These are phyloP conservation scores for Russula foetens DNA, from an alignment of 768 basidiomycete species.

Conservation along the genomic window DNA sequence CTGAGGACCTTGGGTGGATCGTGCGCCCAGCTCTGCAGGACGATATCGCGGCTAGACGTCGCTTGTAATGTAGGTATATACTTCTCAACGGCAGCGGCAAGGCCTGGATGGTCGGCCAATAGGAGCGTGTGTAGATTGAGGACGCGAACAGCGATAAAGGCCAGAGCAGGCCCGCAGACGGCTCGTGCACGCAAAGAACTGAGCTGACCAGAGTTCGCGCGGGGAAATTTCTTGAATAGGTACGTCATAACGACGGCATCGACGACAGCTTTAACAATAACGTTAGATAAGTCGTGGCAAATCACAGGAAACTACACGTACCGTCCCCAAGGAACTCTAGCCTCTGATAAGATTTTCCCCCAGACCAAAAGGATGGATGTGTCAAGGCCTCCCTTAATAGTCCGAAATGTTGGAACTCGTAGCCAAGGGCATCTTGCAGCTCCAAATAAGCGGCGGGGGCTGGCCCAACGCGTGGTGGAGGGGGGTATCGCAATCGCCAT, in stretches of 20 bases:
- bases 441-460: constrained; percentile 41
- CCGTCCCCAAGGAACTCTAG: constrained; percentile 89
- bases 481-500: constrained; percentile 55
- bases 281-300: neutral
- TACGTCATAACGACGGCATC: constrained; percentile 66
- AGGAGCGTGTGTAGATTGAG: constrained; percentile 63
- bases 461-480: constrained; percentile 26
- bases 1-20: constrained; percentile 82
- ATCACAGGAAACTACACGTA: constrained; percentile 31
- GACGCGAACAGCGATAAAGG: constrained; percentile 55
- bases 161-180: constrained; percentile 67
- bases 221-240: constrained; percentile 60
- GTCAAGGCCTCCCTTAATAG: constrained; percentile 75
- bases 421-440: constrained; percentile 60
- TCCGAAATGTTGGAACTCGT: constrained; percentile 54
- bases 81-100: constrained; percentile 53
- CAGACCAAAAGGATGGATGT: constrained; percentile 65
- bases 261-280: constrained; percentile 44
- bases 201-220: constrained; percentile 69
- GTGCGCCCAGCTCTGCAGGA: constrained; percentile 67
- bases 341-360: constrained; percentile 68
- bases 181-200: constrained; percentile 61
- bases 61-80: constrained; percentile 53
- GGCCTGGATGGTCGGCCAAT: constrained; percentile 58
- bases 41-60: constrained; percentile 50